Percentiles rank a stretch among this genome's conserved stretches.
These are phyloP conservation scores for Coprinopsis cinerea DNA, from an alignment of 768 basidiomycete genomes.

Conservation along the genomic window DNA sequence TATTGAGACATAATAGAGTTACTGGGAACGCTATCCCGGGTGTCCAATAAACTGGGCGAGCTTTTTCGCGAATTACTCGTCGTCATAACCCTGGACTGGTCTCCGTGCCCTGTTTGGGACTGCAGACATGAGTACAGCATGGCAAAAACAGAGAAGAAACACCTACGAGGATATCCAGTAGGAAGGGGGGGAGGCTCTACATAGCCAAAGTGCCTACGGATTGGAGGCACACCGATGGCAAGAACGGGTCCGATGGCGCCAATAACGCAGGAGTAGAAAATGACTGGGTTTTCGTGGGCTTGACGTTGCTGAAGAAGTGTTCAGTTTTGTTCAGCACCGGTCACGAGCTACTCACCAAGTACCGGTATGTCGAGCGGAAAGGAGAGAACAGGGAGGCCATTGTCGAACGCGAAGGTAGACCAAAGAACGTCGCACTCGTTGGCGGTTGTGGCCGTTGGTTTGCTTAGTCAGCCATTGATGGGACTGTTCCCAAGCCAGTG, in stretches of 20 bases:
- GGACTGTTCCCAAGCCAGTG: neutral
- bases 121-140: constrained; percentile 19
- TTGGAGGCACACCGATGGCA: constrained; percentile 70
- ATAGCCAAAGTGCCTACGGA: constrained; percentile 71
- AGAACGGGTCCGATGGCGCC: constrained; percentile 73
- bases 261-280: constrained; percentile 80
- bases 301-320: constrained; percentile 64
- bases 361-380: constrained; percentile 49
- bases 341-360: constrained; percentile 27
- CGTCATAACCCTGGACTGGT: constrained; percentile 71
- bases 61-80: constrained; percentile 27
- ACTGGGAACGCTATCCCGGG: neutral
- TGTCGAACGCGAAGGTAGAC: constrained; percentile 6
- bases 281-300: constrained; percentile 86
- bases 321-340: neutral
- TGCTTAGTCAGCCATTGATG: constrained; percentile 6
- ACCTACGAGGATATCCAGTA: constrained; percentile 74
- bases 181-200: constrained; percentile 64
- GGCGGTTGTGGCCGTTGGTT: neutral
- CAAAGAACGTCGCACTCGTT: constrained; percentile 3
- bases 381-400: constrained; percentile 43
- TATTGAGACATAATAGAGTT: neutral
- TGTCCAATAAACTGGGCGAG: neutral
- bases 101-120: constrained; percentile 70
- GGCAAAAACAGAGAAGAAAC: neutral